Base-by-base conservation (phyloP, 2,329 filamentous ascomycete species). In the Curvularia eragrostidis region DNA sequence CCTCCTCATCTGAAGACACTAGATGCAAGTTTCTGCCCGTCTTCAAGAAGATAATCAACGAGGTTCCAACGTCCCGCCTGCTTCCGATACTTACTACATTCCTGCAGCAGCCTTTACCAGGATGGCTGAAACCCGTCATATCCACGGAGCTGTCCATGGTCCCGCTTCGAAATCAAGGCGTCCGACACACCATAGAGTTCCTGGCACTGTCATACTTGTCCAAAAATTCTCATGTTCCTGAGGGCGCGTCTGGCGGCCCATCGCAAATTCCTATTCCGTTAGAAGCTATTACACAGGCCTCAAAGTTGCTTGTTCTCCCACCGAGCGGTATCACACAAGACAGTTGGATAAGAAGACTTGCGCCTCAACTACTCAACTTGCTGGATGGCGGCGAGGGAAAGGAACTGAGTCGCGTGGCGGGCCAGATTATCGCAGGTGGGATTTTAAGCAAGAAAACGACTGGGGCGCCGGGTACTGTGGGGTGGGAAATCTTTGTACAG, bases 131-230 rank as follows among this genome's bases (percentile, higher is more conserved):
- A 42, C 64, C 80, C 18, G 81, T 81, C 41, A 70, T 91, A 1
- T 79, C 88, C 64, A 81, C 81, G 55, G 80, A 84, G 12, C 79
- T 91, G 43, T 86, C 87, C 1, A 71, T 81, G 12, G 69, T 91
- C 9, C 89, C 89, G 1, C 78, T 90, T 24, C 81, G 88, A 3
- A 76, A 79, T 2, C 82, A 86, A 59, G 89, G 89, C 18, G 87
- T 91, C 13, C 83, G 89, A 32, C 83, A 85, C 24, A 89, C 87
- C 0, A 80, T 91, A 59, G 89, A 91, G 68, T 91, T 91, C 68
- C 81, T 91, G 34, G 89, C 90, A 56, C 83, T 88, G 1, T 86
- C 90, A 6, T 88, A 90, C 59, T 85, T 88, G 0, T 71, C 71
- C 5, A 69, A 75, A 43, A 74, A 75, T 82, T 84, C 59, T 81